A percentile compares a stretch with the other conserved stretches of the same genome.
Evolutionary conservation across 2,329 filamentous ascomycete species (phyloP).

Genomic region (Cercospora canescens): DNA sequence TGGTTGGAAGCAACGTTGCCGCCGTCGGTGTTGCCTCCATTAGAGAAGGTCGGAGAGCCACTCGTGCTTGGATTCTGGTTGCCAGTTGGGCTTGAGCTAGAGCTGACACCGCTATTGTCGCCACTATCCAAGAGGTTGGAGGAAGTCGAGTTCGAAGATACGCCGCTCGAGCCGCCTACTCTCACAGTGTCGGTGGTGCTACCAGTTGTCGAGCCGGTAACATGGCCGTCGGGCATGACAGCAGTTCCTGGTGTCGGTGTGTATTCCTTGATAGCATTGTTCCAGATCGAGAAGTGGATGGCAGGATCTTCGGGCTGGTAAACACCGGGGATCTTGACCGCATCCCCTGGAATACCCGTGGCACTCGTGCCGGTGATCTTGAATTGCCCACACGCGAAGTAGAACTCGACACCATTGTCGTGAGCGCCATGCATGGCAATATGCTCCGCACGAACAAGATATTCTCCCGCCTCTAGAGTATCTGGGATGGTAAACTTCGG

Average conservation of each 20-base stretch:
- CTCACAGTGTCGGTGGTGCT: not conserved
- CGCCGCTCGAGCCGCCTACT: not conserved
- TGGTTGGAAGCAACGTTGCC: not conserved
- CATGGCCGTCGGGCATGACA: not conserved
- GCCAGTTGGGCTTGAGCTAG: not conserved
- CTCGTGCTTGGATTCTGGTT: not conserved
- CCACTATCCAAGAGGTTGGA: not conserved
- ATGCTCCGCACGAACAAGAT: constrained; percentile 23
- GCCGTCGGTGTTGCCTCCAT: not conserved
- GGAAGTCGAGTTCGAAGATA: not conserved
- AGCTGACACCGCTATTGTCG: not conserved
- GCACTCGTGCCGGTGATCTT: constrained; percentile 20
- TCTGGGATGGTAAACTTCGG: constrained; percentile 22
- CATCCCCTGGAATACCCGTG: constrained; percentile 12
- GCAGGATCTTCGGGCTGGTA: constrained; percentile 25
- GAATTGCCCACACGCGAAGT: constrained; percentile 23
- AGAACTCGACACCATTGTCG: constrained; percentile 20
- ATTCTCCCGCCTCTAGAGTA: constrained; percentile 19
- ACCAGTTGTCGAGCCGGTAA: not conserved
- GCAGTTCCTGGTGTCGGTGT: not conserved
- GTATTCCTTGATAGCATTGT: constrained; percentile 10
- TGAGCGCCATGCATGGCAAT: constrained; percentile 24
- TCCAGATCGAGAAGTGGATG: constrained; percentile 24
- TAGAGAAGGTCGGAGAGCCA: not conserved
- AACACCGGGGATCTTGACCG: constrained; percentile 24